Conservation (phyloP, 257 asterid genomes). For the Gentiana macrophylla region DNA sequence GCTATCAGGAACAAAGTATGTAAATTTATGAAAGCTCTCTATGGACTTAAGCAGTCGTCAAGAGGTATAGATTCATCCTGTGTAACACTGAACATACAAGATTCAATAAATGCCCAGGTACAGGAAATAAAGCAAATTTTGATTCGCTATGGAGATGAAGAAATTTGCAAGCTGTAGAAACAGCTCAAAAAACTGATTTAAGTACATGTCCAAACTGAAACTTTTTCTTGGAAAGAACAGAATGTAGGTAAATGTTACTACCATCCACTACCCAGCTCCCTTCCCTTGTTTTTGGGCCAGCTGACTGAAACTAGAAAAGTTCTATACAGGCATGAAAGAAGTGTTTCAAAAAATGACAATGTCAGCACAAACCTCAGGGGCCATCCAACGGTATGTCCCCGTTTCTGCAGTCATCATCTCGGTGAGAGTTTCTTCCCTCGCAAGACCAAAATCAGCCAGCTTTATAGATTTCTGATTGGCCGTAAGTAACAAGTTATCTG, state of each 20-base stretch:
- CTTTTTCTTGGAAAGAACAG: neutral
- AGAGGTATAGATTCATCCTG: no score
- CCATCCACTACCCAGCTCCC: no score
- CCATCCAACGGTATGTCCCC: conserved; percentile 99
- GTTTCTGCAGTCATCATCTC: conserved; percentile 99
- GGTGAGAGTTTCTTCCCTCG: conserved; percentile 94
- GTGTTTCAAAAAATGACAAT: conserved; percentile 4
- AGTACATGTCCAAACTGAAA: neutral
- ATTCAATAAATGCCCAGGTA: no score
- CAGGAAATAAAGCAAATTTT: no score
- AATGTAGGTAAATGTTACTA: neutral
- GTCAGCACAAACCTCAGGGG: conserved; percentile 72
- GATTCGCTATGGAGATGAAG: neutral
- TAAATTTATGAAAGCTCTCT: no score
- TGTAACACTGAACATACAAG: no score
- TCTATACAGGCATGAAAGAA: no score
- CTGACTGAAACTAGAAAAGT: no score
- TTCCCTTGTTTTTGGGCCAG: no score
- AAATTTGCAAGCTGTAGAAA: neutral
- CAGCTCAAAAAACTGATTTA: no score
- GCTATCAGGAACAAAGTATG: no score
- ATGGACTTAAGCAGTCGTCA: no score
- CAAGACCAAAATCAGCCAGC: conserved; percentile 98
- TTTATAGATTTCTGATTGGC: conserved; percentile 82
- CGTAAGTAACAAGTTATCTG: conserved; percentile 96